Evolutionary conservation across 164 flowering plant genomes (phyloP), one percentile per base, ranked within the genome.

Genomic region (Taxillus chinensis): DNA sequence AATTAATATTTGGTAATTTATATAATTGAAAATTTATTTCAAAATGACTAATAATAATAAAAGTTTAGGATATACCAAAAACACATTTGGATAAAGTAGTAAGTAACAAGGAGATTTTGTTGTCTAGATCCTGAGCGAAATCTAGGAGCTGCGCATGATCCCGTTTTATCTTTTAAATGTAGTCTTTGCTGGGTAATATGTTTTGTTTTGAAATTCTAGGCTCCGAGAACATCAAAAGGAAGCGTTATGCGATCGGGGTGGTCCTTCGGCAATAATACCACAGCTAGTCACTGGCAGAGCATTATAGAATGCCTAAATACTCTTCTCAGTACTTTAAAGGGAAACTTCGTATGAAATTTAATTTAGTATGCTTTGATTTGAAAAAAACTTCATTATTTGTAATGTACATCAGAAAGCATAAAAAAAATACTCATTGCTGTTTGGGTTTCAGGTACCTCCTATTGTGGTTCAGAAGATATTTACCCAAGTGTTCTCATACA

Each of bases 401-500:
- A 11, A 12, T 14, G 59, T 15, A 41, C 8, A 45, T 11, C 38
- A 17, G 9, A 54, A 40, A 37, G 13, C n/a, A 0, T 1, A 27
- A 15, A 9, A n/a, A n/a, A 27, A 16, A 60, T 68, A 17, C 68
- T 69, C 12, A 65, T 56, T 2, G 8, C 60, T 57, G 15, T 16
- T 57, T 41, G 62, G 45, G 55, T 60, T 77, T 59, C 81, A 83
- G 88, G 84, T 81, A 41, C 83, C 85, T 57, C 69, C 82, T 3
- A 74, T 85, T 69, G 78, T 85, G 55, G 68, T 79, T 45, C 82
- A 80, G 73, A 83, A 79, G 72, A 78, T 83, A 45, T 81, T 64
- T 37, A 74, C 80, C 8, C 90, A 85, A 67, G 78, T 77, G 13
- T 83, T 85, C 66, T 85, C 85, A 48, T 83, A 64, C 63, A 78